A percentile compares a stretch with the other conserved stretches of the same genome.
Conservation (phyloP, 2,329 filamentous ascomycete genomes). For the Thielaviopsis ethacetica region DNA sequence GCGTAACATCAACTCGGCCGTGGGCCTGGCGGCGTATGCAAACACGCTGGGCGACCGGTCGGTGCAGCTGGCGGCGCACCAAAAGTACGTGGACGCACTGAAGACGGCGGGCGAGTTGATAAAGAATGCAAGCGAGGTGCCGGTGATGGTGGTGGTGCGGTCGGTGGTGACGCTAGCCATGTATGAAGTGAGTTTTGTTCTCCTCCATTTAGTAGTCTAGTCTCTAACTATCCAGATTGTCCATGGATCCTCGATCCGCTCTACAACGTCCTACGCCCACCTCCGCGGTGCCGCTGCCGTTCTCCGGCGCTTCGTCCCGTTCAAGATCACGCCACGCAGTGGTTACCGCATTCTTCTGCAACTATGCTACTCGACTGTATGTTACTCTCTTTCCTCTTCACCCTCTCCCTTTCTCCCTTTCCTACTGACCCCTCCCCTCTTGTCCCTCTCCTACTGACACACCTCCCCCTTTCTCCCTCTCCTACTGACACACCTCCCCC, state of each 20-base stretch:
- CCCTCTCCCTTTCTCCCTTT: too few species aligned
- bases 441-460: too few species aligned
- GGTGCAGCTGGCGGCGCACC: slow-evolving; percentile 16
- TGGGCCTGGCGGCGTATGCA: slow-evolving; percentile 41
- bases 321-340: not conserved
- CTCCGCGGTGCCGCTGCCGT: not conserved
- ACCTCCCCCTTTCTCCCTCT: too few species aligned
- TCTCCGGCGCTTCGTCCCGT: not conserved
- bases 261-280: not conserved
- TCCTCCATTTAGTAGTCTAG: too few species aligned
- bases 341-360: not conserved
- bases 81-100: not conserved
- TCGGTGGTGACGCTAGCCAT: not conserved
- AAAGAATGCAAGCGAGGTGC: not conserved
- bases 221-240: not conserved
- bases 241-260: not conserved
- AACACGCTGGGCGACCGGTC: slow-evolving; percentile 32
- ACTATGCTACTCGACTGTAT: not conserved
- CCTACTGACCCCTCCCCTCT: too few species aligned
- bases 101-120: not conserved
- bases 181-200: not conserved
- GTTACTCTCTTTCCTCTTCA: not conserved
- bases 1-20: slow-evolving; percentile 35
- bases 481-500: too few species aligned
- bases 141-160: not conserved